Evolutionary conservation across 2,329 filamentous ascomycete genomes (phyloP), one percentile per base, ranked within the genome.

Genomic region (Colletotrichum noveboracense): DNA sequence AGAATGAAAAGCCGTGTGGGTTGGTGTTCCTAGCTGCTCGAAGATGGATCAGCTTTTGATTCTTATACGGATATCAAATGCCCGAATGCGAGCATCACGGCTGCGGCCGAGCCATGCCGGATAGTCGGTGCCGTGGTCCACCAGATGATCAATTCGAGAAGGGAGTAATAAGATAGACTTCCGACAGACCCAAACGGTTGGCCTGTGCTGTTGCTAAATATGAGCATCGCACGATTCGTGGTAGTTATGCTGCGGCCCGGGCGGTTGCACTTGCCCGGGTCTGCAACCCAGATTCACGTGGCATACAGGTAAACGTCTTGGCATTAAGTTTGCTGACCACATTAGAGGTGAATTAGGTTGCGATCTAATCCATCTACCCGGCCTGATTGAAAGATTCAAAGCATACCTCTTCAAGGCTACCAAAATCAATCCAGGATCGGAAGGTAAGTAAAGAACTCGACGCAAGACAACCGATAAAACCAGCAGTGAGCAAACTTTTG

Each of bases 51-150:
- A 28, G 55, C 21, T 6, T 21, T 48, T 12, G 18, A 48, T 48
- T 48, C 18, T 48, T 48, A 21, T 48, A n/a, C n/a, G n/a, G n/a
- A n/a, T n/a, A 48, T 48, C 18, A 48, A 48, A 48, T 48, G 0
- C 43, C 43, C 43, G 43, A 12, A 48, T 21, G 43, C 43, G 18
- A 48, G 43, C 43, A 48, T 48, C 43, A 21, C 43, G 43, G 10
- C 71, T 75, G 36, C 84, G 83, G 6, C 79, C 80, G 77, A 85
- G 84, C 3, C 18, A 48, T 48, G 43, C 43, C 43, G 43, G 43
- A 48, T 21, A 48, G 18, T 48, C 43, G 18, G 43, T 12, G 18
- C 43, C 43, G 43, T 21, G 43, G 43, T 21, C 43, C 18, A 48
- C 43, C 43, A 48, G 9, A 48, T 48, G 18, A 48, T 48, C 43